These are phyloP conservation scores for Tricholoma flavovirens DNA, from an alignment of 768 basidiomycete genomes.

Conservation along the genomic window DNA sequence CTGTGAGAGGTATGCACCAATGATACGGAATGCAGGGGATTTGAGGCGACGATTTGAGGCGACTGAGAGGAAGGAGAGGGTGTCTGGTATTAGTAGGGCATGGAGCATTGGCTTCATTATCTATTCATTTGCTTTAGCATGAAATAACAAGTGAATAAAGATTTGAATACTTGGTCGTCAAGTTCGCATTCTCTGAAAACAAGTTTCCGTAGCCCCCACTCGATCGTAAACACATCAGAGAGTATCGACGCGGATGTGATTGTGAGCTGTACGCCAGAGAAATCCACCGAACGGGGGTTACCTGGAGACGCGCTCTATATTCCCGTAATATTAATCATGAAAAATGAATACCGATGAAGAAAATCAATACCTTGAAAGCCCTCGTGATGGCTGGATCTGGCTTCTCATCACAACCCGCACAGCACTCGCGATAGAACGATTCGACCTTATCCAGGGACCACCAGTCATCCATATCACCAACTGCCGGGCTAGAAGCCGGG, in stretches of 20 bases:
- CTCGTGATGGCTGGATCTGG: constrained; percentile 59
- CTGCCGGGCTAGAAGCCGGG: constrained; percentile 17
- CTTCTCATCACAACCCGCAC: constrained; percentile 66
- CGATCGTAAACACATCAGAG: constrained; percentile 86
- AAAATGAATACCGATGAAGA: neutral
- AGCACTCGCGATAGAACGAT: constrained; percentile 83
- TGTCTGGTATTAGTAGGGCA: constrained; percentile 77
- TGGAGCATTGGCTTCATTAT: constrained; percentile 87
- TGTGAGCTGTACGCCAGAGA: constrained; percentile 76
- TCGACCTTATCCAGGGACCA: constrained; percentile 86
- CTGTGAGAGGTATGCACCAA: constrained; percentile 77
- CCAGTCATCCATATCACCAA: constrained; percentile 50
- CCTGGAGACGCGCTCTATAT: constrained; percentile 45
- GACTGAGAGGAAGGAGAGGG: constrained; percentile 77
- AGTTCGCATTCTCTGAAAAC: constrained; percentile 84
- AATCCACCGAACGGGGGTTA: constrained; percentile 66
- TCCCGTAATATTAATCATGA: neutral
- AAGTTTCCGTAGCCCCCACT: constrained; percentile 88
- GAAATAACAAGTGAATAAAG: neutral
- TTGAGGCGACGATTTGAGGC: constrained; percentile 85
- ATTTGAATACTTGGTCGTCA: constrained; percentile 62
- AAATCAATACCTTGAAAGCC: constrained; percentile 59
- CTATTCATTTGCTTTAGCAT: constrained; percentile 28
- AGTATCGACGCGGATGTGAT: constrained; percentile 68
- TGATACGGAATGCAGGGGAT: constrained; percentile 63